Evolutionary conservation across 2,329 filamentous ascomycete species (phyloP), one percentile per base, ranked within the genome.

Genomic region (Metarhizium anisopliae): DNA sequence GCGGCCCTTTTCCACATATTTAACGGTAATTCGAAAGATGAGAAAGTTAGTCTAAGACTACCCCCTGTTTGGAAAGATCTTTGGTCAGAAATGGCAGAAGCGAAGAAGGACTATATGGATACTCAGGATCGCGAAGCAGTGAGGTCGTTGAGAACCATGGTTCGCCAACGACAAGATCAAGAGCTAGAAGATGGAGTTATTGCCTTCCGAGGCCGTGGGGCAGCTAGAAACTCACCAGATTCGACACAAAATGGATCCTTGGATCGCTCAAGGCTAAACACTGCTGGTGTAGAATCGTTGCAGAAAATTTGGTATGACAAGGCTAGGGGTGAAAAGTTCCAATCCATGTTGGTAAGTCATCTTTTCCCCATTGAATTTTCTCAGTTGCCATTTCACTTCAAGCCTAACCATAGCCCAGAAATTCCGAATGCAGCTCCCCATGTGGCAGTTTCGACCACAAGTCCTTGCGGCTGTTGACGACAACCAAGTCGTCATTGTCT

Each of bases 401-500:
- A 30, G 4, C 14, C 51, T 53, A 30, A 53, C 40, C 5, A 5
- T 47, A 13, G 8, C 18, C 4, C 58, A 77, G 70, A 72, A 80
- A 67, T 84, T 80, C 36, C 85, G 94, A 55, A 86, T 84, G 77
- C 87, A 87, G 63, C 80, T 99, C 18, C 94, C 94, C 0, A 96
- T 99, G 77, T 96, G 89, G 82, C 79, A 82, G 13, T 96, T 94
- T 68, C 86, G 85, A 61, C 76, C 89, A 13, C 81, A 90, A 52
- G 90, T 96, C 7, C 74, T 97, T 13, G 77, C 83, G 30, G 82
- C 89, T 2, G 85, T 99, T 35, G 86, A 90, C 50, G 77, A 81
- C 25, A 82, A 95, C 61, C 92, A 94, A 65, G 87, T 95, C 10
- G 85, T 94, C 10, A 96, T 99, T 58, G 83, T 99, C 35, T 97